Conservation (phyloP, 2,329 filamentous ascomycete species). For the Claviceps arundinis region DNA sequence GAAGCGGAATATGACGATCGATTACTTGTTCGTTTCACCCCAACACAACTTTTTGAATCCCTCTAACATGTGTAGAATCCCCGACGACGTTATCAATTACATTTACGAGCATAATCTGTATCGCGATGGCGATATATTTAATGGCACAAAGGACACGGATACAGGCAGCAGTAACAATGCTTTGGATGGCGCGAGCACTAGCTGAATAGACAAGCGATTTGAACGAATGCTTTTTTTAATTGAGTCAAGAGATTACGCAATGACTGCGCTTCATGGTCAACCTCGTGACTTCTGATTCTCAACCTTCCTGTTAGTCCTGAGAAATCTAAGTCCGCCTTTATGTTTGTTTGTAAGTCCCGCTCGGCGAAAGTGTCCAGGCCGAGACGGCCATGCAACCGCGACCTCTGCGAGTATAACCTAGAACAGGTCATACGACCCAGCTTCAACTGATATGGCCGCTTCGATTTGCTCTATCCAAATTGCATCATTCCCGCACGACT, state of each 20-base stretch:
- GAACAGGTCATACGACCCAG: no score
- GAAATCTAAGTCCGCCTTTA: background rate
- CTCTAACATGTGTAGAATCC: constrained; percentile 25
- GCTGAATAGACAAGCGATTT: background rate
- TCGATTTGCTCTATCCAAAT: no score
- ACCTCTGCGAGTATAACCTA: background rate
- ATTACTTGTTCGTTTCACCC: constrained; percentile 36
- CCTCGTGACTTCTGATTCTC: background rate
- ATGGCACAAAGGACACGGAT: background rate
- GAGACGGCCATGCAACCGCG: background rate
- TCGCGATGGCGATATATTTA: constrained; percentile 13
- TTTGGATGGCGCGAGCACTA: background rate
- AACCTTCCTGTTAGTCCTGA: no score
- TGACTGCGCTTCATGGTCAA: background rate
- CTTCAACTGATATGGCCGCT: no score
- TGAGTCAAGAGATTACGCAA: no score
- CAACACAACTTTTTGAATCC: no score
- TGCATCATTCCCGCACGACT: no score
- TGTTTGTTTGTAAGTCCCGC: background rate
- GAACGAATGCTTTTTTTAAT: no score
- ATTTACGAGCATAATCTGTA: constrained; percentile 57
- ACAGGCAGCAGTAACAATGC: background rate
- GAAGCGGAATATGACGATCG: constrained; percentile 67
- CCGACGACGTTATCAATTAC: constrained; percentile 61
- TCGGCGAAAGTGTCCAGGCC: background rate